phyloP scores from a whole-genome alignment of 495 filamentous ascomycete species.

The Paragyromitra xinjiangensis region DNA sequence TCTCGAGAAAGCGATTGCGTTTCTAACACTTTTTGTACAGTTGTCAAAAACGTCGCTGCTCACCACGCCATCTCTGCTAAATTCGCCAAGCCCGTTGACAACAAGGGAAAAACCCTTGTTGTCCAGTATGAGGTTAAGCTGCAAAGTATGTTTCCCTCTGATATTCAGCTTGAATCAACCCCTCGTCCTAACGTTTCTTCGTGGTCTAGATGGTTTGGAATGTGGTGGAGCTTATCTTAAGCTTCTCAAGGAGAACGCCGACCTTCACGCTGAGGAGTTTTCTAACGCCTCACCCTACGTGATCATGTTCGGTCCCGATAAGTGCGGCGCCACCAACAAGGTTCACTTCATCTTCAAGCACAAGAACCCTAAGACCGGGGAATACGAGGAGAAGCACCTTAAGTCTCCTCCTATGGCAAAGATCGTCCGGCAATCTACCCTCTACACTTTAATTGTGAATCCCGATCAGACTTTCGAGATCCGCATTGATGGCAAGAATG shows the following conservation, averaged over 20 bases:
- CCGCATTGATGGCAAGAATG: conserved; percentile 82
- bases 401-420: conserved; percentile 81
- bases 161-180: conserved; percentile 13
- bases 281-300: conserved; percentile 97
- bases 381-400: conserved; percentile 99
- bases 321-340: conserved; percentile 99
- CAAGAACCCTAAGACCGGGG: conserved; percentile 99
- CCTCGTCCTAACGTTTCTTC: conserved; percentile 40
- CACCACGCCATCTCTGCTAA: conserved; percentile 99
- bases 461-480: conserved; percentile 95
- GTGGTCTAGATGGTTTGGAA: conserved; percentile 79
- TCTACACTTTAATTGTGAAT: conserved; percentile 95
- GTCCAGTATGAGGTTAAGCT: conserved; percentile 99
- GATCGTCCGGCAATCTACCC: conserved; percentile 86
- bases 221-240: conserved; percentile 99
- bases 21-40: conserved; percentile 59
- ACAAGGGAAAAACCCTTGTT: conserved; percentile 94
- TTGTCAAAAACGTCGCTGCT: conserved; percentile 94
- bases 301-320: conserved; percentile 99
- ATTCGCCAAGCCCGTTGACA: conserved; percentile 94
- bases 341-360: conserved; percentile 99
- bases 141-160: conserved; percentile 73
- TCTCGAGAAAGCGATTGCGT: background rate
- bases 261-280: conserved; percentile 96
- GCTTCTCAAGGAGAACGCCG: conserved; percentile 97